phyloP scores from a whole-genome alignment of 148 eudicot genomes.

The Heliosperma pusillum region DNA sequence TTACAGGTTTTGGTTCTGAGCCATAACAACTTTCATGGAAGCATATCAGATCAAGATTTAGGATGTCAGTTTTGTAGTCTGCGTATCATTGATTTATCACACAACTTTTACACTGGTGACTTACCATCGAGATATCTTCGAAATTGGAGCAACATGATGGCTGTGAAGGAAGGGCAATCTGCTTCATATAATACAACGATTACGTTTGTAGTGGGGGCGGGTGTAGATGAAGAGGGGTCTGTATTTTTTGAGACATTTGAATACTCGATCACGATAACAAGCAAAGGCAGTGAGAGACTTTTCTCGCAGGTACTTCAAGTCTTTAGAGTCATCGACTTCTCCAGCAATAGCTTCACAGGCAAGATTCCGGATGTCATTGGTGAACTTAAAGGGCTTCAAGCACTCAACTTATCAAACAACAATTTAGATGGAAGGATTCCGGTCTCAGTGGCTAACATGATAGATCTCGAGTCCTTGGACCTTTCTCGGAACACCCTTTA shows the following conservation, averaged over 20 bases:
- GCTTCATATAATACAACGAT: background rate
- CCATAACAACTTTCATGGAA: slow-evolving; percentile 37
- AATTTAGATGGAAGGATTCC: slow-evolving; percentile 28
- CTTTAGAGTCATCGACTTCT: slow-evolving; percentile 38
- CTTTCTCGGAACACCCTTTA: slow-evolving; percentile 36
- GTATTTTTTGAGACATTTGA: background rate
- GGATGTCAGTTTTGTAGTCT: slow-evolving; percentile 15
- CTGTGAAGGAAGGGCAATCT: background rate
- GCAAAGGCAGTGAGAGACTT: slow-evolving; percentile 9
- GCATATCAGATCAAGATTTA: slow-evolving; percentile 10
- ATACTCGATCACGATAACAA: slow-evolving; percentile 23
- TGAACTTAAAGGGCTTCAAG: slow-evolving; percentile 26
- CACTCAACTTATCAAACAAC: slow-evolving; percentile 41
- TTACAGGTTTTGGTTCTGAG: slow-evolving; percentile 32
- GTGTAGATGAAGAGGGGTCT: background rate
- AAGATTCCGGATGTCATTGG: slow-evolving; percentile 28
- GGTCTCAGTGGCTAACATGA: slow-evolving; percentile 24
- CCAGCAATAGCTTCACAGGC: slow-evolving; percentile 42
- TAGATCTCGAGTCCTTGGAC: slow-evolving; percentile 33
- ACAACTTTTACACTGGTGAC: slow-evolving; percentile 30
- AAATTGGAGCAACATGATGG: slow-evolving; percentile 30
- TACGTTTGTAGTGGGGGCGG: background rate
- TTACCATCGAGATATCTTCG: slow-evolving; percentile 26
- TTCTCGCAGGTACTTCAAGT: slow-evolving; percentile 6
- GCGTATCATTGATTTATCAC: slow-evolving; percentile 37